Evolutionary conservation across 2,329 filamentous ascomycete genomes (phyloP).

Genomic region (Escovopsis sp.): DNA sequence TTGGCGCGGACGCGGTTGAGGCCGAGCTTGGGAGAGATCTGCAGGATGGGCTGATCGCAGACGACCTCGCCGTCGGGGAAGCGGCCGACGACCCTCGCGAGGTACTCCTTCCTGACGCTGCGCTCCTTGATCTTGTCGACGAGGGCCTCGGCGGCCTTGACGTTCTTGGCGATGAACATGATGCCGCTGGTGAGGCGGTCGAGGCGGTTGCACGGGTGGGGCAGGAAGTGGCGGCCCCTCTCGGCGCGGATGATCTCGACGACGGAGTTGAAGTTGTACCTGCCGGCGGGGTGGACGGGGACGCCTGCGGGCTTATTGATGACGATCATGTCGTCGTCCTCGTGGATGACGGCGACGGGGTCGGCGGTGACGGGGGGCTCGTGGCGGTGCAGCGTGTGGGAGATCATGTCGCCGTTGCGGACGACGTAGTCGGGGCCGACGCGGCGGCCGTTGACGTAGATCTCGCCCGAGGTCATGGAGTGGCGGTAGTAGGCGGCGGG

Average conservation of each 20-base stretch:
- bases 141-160: slow-evolving; percentile 62
- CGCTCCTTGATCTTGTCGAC: slow-evolving; percentile 61
- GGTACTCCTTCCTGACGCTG: slow-evolving; percentile 86
- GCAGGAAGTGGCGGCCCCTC: slow-evolving; percentile 36
- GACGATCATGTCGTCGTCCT: slow-evolving; percentile 85
- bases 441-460: slow-evolving; percentile 62
- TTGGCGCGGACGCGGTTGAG: slow-evolving; percentile 88
- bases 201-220: slow-evolving; percentile 73
- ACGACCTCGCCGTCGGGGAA: slow-evolving; percentile 86
- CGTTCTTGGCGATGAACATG: slow-evolving; percentile 92
- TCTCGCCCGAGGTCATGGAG: slow-evolving; percentile 65
- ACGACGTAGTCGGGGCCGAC: slow-evolving; percentile 55
- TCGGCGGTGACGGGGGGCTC: slow-evolving; percentile 82
- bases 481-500: slow-evolving; percentile 73
- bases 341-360: slow-evolving; percentile 69
- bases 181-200: slow-evolving; percentile 89
- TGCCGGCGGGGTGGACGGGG: slow-evolving; percentile 85
- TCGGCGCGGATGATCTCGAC: slow-evolving; percentile 86
- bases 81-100: slow-evolving; percentile 77
- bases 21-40: slow-evolving; percentile 88
- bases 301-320: slow-evolving; percentile 95
- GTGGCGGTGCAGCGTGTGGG: slow-evolving; percentile 86
- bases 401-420: slow-evolving; percentile 80
- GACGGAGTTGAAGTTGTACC: slow-evolving; percentile 91
- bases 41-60: slow-evolving; percentile 84